phyloP scores from a whole-genome alignment of 371 early-diverging fungal species.

The Haplosporangium sp. region DNA sequence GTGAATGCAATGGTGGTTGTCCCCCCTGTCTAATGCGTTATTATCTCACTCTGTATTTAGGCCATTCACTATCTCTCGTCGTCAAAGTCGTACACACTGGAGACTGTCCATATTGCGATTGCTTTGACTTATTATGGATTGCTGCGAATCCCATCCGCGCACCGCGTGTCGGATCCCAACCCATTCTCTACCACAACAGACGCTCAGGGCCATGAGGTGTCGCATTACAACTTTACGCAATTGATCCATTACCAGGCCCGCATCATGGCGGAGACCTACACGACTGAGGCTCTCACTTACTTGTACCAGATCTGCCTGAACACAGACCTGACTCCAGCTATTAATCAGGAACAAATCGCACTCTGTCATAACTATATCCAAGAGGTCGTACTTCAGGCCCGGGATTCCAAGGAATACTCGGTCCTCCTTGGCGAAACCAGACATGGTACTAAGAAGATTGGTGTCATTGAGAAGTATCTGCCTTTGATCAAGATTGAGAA shows the following conservation, averaged over 20 bases:
- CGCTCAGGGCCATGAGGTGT: conserved; percentile 44
- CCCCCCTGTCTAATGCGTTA: neutral
- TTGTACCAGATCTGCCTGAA: conserved; percentile 71
- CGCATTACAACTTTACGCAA: conserved; percentile 70
- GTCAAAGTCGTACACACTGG: conserved; percentile 69
- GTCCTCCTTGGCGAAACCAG: conserved; percentile 63
- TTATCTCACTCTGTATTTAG: conserved; percentile 27
- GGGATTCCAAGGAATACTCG: conserved; percentile 70
- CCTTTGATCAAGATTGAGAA: conserved; percentile 67
- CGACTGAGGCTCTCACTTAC: conserved; percentile 75
- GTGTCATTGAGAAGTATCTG: conserved; percentile 72
- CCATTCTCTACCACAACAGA: conserved; percentile 42
- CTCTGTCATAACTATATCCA: conserved; percentile 59
- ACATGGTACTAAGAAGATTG: conserved; percentile 63
- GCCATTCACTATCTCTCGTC: conserved; percentile 80
- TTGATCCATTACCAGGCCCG: conserved; percentile 68
- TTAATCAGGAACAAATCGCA: conserved; percentile 54
- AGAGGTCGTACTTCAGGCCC: conserved; percentile 59
- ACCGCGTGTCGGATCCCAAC: conserved; percentile 50
- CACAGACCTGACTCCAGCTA: conserved; percentile 51
- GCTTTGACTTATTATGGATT: conserved; percentile 82
- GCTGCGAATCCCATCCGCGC: conserved; percentile 73
- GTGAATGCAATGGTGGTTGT: conserved; percentile 1
- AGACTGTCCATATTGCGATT: conserved; percentile 93
- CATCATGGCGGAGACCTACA: conserved; percentile 60